Conservation (phyloP, 805 yeast species). For the Brettanomyces sp. region DNA sequence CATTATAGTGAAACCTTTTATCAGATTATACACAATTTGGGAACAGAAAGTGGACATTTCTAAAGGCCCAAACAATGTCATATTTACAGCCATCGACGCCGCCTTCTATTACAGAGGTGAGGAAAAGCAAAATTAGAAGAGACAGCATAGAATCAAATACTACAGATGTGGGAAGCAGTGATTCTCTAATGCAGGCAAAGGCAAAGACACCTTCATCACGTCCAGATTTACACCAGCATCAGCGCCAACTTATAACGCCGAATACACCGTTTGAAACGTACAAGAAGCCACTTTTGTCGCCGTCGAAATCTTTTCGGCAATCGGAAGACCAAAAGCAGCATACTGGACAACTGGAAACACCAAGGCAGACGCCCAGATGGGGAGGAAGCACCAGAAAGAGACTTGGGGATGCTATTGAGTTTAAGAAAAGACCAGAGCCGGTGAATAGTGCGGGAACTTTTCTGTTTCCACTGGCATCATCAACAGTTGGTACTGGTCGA, state of each 20-base stretch:
- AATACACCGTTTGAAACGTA: conserved; percentile 11
- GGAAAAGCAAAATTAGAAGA: background rate
- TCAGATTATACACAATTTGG: no score
- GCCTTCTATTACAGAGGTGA: background rate
- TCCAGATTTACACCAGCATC: conserved; percentile 8
- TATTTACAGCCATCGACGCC: background rate
- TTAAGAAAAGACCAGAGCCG: conserved; percentile 1
- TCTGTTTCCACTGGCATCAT: conserved; percentile 21
- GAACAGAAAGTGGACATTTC: no score
- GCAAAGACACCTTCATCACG: conserved; percentile 13
- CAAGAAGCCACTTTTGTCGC: conserved; percentile 3
- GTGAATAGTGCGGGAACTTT: background rate
- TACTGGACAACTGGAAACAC: conserved; percentile 13
- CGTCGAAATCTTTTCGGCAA: conserved; percentile 2
- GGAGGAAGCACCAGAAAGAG: conserved; percentile 5
- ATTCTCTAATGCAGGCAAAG: background rate
- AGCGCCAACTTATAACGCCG: conserved; percentile 15
- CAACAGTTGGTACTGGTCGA: conserved; percentile 22
- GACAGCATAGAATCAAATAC: background rate
- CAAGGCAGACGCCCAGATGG: conserved; percentile 16
- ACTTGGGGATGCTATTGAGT: conserved; percentile 15
- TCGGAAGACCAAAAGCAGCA: background rate
- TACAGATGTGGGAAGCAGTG: background rate
- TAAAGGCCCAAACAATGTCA: background rate
- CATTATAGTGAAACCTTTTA: no score